A percentile compares a stretch with the other conserved stretches of the same genome.
phyloP scores from a whole-genome alignment of 2,329 filamentous ascomycete genomes.

The Microdochium paspali region DNA sequence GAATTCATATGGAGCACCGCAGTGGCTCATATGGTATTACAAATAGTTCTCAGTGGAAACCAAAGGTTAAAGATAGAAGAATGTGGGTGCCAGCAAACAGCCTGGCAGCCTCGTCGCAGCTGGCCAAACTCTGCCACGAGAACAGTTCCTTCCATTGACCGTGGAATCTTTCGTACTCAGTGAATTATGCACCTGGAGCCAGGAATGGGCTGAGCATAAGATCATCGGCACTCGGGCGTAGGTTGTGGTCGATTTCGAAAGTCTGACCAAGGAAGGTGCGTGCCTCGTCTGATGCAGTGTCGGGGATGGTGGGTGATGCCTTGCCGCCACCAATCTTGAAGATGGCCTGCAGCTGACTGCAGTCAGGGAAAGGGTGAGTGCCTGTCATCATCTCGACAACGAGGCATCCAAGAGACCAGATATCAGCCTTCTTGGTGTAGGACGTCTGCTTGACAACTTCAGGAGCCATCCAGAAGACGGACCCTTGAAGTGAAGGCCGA shows the following conservation, averaged over 20 bases:
- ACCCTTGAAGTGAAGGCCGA: constrained; percentile 80
- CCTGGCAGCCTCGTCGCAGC: no score
- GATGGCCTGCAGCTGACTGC: constrained; percentile 93
- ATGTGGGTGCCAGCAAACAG: no score
- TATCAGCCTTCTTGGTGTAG: constrained; percentile 96
- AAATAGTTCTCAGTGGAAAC: background rate
- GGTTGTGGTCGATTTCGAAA: constrained; percentile 92
- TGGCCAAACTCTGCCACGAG: no score
- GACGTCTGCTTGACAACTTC: constrained; percentile 97
- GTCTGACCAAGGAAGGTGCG: constrained; percentile 76
- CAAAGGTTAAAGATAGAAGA: no score
- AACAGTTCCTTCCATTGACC: no score
- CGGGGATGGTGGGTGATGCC: constrained; percentile 80
- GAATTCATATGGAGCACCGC: background rate
- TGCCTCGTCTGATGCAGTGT: constrained; percentile 76
- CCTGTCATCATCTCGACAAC: constrained; percentile 99
- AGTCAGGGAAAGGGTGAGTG: constrained; percentile 91
- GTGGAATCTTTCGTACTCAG: no score
- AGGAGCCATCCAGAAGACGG: constrained; percentile 99
- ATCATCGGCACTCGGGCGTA: constrained; percentile 85
- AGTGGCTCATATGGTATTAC: background rate
- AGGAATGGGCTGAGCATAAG: constrained; percentile 77
- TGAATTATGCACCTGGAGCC: constrained; percentile 51
- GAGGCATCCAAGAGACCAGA: constrained; percentile 93
- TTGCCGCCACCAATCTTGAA: constrained; percentile 93